Evolutionary conservation across 139 green algal genomes (phyloP).

Genomic region (Coccomyxa sp.): DNA sequence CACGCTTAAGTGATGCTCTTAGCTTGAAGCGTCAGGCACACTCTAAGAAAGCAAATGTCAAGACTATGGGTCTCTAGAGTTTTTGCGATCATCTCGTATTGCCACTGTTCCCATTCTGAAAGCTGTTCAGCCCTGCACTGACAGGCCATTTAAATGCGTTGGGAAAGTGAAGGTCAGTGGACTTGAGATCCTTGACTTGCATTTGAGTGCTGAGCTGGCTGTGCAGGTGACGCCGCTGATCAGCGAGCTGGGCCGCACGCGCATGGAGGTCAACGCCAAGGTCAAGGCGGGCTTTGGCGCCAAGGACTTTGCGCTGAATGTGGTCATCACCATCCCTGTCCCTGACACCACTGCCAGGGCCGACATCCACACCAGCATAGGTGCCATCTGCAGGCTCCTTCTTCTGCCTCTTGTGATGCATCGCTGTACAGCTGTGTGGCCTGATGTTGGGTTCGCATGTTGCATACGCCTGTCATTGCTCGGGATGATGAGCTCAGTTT

Average conservation of each 20-base stretch:
- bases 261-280: conserved; percentile 74
- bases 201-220: neutral
- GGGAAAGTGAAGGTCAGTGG: no score
- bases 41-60: no score
- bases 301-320: conserved; percentile 70
- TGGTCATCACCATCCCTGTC: conserved; percentile 83
- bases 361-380: conserved; percentile 55
- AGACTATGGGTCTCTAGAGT: no score
- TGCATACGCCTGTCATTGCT: neutral
- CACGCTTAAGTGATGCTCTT: neutral
- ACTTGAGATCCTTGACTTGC: no score
- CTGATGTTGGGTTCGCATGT: neutral
- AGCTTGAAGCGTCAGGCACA: neutral
- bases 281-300: conserved; percentile 67
- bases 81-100: no score
- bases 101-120: no score
- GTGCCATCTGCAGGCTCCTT: conserved; percentile 12
- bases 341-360: conserved; percentile 88
- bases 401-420: no score
- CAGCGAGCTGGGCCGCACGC: conserved; percentile 86
- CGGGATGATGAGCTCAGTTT: neutral
- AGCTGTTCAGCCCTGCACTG: no score
- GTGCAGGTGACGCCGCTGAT: conserved; percentile 89
- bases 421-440: no score
- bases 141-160: no score